Percentiles rank a stretch among this genome's conserved stretches.
Evolutionary conservation across 495 filamentous ascomycete genomes (phyloP).

Genomic region (Halenospora varia): DNA sequence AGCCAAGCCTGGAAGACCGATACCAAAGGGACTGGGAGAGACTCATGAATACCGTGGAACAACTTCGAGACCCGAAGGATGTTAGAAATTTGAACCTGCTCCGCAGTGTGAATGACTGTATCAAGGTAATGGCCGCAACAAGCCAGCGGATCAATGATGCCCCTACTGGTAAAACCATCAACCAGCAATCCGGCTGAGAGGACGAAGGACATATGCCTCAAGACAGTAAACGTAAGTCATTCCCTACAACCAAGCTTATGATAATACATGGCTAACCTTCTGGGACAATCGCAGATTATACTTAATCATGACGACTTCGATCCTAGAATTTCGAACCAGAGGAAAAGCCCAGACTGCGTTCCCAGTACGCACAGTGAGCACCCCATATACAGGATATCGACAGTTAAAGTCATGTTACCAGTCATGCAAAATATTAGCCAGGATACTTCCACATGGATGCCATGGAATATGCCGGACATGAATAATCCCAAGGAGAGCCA

Average conservation of each 20-base stretch:
- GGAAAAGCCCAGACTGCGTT: constrained; percentile 10
- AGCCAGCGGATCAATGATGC: constrained; percentile 12
- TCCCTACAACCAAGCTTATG: not conserved
- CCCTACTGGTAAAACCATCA: constrained; percentile 1
- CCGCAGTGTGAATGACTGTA: constrained; percentile 16
- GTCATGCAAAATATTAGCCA: constrained; percentile 20
- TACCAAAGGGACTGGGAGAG: constrained; percentile 12
- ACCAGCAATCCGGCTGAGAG: constrained; percentile 21
- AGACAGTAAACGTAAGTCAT: constrained; percentile 14
- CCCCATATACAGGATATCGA: constrained; percentile 21
- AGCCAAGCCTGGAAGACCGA: constrained; percentile 18
- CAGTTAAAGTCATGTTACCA: constrained; percentile 26
- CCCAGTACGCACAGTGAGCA: constrained; percentile 27
- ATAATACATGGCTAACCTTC: too few relatives aligned
- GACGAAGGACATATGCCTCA: not conserved
- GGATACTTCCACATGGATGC: constrained; percentile 13
- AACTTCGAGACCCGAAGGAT: constrained; percentile 18
- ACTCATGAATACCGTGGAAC: constrained; percentile 14
- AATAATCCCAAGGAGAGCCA: not conserved
- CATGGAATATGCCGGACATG: not conserved
- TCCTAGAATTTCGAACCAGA: not conserved
- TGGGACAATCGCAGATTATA: too few relatives aligned
- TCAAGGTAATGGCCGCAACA: constrained; percentile 23
- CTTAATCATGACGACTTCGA: not conserved
- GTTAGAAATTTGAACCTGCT: constrained; percentile 15